phyloP scores from a whole-genome alignment of 768 basidiomycete species.

The Tephrocybe sp. region DNA sequence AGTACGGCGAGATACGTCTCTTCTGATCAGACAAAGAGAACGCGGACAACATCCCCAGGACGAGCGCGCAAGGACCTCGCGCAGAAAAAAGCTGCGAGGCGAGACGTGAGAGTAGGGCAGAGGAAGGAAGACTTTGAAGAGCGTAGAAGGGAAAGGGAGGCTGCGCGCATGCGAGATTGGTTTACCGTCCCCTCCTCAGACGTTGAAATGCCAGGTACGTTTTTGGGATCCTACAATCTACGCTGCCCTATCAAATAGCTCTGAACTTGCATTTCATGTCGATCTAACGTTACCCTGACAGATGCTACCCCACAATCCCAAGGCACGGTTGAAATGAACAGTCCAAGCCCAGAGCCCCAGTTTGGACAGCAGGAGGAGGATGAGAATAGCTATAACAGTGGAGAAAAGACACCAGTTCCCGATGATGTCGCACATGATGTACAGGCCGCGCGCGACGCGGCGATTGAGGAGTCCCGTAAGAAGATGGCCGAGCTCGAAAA shows the following conservation, averaged over 20 bases:
- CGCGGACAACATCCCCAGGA: constrained; percentile 48
- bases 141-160: constrained; percentile 34
- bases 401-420: constrained; percentile 12
- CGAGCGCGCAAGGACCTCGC: constrained; percentile 31
- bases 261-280: not conserved
- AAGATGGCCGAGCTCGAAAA: constrained; percentile 67
- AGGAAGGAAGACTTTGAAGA: constrained; percentile 35
- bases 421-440: constrained; percentile 24
- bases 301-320: constrained; percentile 1
- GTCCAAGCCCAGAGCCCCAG: constrained; percentile 9
- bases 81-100: constrained; percentile 34
- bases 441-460: constrained; percentile 35
- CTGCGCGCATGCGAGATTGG: constrained; percentile 38
- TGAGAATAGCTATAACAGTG: constrained; percentile 12
- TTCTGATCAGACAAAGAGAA: constrained; percentile 42
- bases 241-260: not conserved
- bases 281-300: constrained; percentile 1
- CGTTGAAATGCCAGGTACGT: constrained; percentile 19
- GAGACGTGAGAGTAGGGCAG: constrained; percentile 39
- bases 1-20: constrained; percentile 29
- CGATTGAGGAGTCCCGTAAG: constrained; percentile 60
- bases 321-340: constrained; percentile 14
- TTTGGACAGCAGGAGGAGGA: not conserved
- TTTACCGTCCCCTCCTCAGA: constrained; percentile 31
- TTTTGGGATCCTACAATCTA: not conserved